Evolutionary conservation across 768 basidiomycete species (phyloP).

Genomic region (Butyriboletus loyo): DNA sequence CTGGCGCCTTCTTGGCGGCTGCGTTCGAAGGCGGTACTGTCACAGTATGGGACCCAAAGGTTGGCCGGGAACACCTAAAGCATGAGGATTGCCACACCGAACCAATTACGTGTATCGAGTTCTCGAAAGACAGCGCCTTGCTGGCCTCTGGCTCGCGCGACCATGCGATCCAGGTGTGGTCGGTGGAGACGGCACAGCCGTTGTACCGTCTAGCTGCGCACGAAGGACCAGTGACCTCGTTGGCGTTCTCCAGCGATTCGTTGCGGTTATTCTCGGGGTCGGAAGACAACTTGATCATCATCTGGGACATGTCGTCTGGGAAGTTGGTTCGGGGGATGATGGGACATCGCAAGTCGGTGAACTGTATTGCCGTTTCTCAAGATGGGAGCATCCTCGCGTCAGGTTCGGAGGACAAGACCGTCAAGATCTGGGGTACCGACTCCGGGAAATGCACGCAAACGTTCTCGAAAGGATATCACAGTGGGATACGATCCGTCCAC

Average conservation of each 20-base stretch:
- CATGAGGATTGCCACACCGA: constrained; percentile 10
- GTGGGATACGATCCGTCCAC: constrained; percentile 11
- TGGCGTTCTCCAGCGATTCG: constrained; percentile 24
- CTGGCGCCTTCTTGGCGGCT: constrained; percentile 17
- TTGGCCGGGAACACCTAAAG: constrained; percentile 17
- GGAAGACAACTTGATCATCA: constrained; percentile 19
- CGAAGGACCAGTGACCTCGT: constrained; percentile 14
- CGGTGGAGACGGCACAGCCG: constrained; percentile 8
- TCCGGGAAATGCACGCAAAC: constrained; percentile 16
- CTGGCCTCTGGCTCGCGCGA: constrained; percentile 21
- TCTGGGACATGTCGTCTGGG: constrained; percentile 22
- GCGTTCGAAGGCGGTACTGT: constrained; percentile 18
- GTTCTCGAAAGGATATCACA: constrained; percentile 13
- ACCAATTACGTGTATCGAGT: constrained; percentile 19
- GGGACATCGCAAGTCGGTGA: constrained; percentile 18
- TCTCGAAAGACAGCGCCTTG: constrained; percentile 11
- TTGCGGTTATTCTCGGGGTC: constrained; percentile 21
- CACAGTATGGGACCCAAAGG: constrained; percentile 18
- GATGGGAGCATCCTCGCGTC: constrained; percentile 17
- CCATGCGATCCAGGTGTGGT: constrained; percentile 22
- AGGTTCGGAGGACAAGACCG: constrained; percentile 24
- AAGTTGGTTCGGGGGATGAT: constrained; percentile 15
- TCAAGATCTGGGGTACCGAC: constrained; percentile 22
- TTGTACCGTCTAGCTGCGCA: constrained; percentile 16
- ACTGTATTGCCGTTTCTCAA: constrained; percentile 19